A percentile compares a stretch with the other conserved stretches of the same genome.
Conservation (phyloP, 31 red algal species). For the Porphyra umbilicalis region DNA sequence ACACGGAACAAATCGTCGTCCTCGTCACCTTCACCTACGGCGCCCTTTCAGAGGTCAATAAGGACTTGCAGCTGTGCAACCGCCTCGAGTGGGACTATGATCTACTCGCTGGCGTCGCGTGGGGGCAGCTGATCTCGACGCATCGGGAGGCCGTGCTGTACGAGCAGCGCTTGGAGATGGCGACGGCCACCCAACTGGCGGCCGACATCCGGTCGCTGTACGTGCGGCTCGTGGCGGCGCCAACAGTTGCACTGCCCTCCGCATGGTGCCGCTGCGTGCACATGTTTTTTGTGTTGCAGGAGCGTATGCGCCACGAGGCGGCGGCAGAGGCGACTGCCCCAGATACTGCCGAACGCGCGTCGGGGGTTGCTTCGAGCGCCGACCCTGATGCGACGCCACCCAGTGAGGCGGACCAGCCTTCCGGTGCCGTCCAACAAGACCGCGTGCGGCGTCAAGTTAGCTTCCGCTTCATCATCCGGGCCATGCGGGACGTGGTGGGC, state of each 20-base stretch:
- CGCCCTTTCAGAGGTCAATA: neutral
- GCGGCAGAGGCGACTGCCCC: no score
- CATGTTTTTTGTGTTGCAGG: neutral
- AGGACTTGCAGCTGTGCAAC: neutral
- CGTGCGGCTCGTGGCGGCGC: neutral
- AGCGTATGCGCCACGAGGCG: neutral
- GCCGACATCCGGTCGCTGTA: neutral
- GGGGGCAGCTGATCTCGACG: neutral
- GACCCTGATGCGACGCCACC: neutral
- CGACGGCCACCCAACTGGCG: neutral
- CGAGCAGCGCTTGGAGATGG: neutral
- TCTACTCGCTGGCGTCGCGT: neutral
- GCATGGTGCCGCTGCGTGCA: neutral
- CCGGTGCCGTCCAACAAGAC: no score
- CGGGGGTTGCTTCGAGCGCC: neutral
- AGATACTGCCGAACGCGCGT: no score
- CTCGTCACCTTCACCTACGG: neutral
- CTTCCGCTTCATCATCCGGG: neutral
- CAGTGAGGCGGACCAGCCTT: no score
- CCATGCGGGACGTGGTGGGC: neutral
- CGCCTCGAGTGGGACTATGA: neutral
- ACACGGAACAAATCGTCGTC: neutral
- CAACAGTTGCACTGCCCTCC: neutral
- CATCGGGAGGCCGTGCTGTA: neutral
- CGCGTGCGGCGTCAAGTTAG: no score